Evolutionary conservation across 129 eudicot species (phyloP).

Genomic region (Heracleum sosnowskyi): DNA sequence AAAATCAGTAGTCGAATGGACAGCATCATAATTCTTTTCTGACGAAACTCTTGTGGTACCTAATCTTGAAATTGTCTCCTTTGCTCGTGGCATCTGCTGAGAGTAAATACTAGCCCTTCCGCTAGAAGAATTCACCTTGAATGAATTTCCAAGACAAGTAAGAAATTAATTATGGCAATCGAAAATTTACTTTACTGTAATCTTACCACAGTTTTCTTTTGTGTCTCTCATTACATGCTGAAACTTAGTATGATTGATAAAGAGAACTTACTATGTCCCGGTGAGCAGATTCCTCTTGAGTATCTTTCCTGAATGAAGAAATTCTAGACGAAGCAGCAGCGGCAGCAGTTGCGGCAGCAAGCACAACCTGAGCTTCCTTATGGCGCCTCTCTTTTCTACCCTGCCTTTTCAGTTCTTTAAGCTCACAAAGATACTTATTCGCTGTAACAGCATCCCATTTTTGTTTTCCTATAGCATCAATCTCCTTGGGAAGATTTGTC

Average conservation of each 20-base stretch:
- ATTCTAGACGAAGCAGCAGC: slow-evolving; percentile 93
- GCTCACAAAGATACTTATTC: slow-evolving; percentile 69
- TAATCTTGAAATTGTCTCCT: slow-evolving; percentile 51
- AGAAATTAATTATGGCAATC: neutral
- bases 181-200: neutral
- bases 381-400: slow-evolving; percentile 91
- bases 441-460: slow-evolving; percentile 87
- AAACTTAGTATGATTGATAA: slow-evolving; percentile 1
- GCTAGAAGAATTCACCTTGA: slow-evolving; percentile 42
- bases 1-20: slow-evolving; percentile 30
- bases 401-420: slow-evolving; percentile 79
- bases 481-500: slow-evolving; percentile 58
- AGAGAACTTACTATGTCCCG: slow-evolving; percentile 36
- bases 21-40: slow-evolving; percentile 44
- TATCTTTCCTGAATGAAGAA: slow-evolving; percentile 84
- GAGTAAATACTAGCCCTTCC: slow-evolving; percentile 40
- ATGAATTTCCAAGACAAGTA: slow-evolving; percentile 24
- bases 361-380: slow-evolving; percentile 92
- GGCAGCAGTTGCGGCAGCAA: slow-evolving; percentile 98
- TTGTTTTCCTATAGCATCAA: slow-evolving; percentile 47
- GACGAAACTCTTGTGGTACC: slow-evolving; percentile 41
- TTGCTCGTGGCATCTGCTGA: slow-evolving; percentile 46
- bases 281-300: slow-evolving; percentile 47
- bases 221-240: neutral
- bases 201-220: neutral